Evolutionary conservation across 202 grass and related monocot genomes (phyloP).

Genomic region (Eragrostis tef): DNA sequence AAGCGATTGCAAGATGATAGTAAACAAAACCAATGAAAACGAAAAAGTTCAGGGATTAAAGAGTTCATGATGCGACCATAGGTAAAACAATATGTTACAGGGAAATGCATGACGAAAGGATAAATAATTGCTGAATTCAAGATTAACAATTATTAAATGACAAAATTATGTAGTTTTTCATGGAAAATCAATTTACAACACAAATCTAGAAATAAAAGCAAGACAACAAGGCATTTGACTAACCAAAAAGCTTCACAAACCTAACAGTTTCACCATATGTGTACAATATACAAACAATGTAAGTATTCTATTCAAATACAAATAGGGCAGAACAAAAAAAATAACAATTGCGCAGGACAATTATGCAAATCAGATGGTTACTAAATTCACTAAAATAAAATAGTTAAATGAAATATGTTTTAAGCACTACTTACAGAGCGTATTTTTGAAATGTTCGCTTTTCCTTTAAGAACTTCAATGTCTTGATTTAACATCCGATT

Average conservation of each 20-base stretch:
- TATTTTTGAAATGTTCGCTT: conserved; percentile 80
- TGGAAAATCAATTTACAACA: conserved; percentile 31
- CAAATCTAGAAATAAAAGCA: conserved; percentile 20
- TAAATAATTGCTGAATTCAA: conserved; percentile 1
- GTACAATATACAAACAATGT: conserved; percentile 14
- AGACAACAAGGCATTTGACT: conserved; percentile 8
- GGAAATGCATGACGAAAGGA: conserved; percentile 20
- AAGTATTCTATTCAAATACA: background rate
- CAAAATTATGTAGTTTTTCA: background rate
- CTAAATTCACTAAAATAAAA: conserved; percentile 23
- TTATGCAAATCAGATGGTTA: conserved; percentile 19
- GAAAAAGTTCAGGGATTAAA: conserved; percentile 15
- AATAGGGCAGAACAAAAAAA: background rate
- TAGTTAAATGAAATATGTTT: background rate
- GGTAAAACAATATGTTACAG: conserved; percentile 6
- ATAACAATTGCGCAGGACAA: background rate
- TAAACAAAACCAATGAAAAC: conserved; percentile 13
- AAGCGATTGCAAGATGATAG: conserved; percentile 42
- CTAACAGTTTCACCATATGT: background rate
- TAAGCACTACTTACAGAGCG: conserved; percentile 62
- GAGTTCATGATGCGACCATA: conserved; percentile 29
- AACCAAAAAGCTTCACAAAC: background rate
- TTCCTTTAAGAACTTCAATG: conserved; percentile 86
- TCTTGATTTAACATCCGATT: conserved; percentile 82
- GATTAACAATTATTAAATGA: conserved; percentile 20